Conservation (phyloP, 345 rosid species). For the Leavenworthia alabamica region DNA sequence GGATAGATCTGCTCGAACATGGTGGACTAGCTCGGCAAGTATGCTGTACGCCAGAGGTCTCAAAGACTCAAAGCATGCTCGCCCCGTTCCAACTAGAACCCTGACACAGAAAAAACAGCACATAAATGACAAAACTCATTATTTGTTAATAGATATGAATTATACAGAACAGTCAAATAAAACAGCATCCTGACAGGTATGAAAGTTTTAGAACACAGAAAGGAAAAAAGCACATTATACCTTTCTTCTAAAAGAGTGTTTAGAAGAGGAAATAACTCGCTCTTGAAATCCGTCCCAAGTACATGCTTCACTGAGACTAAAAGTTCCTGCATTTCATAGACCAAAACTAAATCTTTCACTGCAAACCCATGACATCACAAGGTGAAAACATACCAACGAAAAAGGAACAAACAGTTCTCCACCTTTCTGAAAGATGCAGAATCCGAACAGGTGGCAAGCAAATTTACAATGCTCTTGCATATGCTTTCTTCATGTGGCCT, state of each 20-base stretch:
- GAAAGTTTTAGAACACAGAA: background rate
- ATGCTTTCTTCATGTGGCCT: conserved; percentile 95
- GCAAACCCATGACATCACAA: conserved; percentile 4
- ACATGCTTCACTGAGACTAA: conserved; percentile 94
- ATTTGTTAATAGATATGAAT: background rate
- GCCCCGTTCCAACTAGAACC: conserved; percentile 94
- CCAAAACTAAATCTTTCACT: conserved; percentile 1
- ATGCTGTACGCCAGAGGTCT: conserved; percentile 98
- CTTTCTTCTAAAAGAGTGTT: conserved; percentile 92
- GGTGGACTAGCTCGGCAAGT: conserved; percentile 97
- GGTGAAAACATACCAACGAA: conserved; percentile 1
- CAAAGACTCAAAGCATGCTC: conserved; percentile 90
- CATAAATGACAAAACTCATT: background rate
- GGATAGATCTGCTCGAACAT: conserved; percentile 86
- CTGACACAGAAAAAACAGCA: conserved; percentile 33
- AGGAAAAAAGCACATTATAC: conserved; percentile 33
- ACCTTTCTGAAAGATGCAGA: conserved; percentile 96
- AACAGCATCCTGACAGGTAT: conserved; percentile 3
- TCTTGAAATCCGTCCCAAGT: conserved; percentile 93
- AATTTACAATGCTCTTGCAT: conserved; percentile 92
- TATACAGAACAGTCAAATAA: conserved; percentile 6
- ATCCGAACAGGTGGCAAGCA: conserved; percentile 95
- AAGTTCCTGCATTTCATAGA: conserved; percentile 62
- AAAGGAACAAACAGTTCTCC: conserved; percentile 11
- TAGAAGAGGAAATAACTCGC: conserved; percentile 92